These are phyloP conservation scores for Mortierella sp. DNA, from an alignment of 371 early-diverging fungal genomes.

Conservation along the genomic window DNA sequence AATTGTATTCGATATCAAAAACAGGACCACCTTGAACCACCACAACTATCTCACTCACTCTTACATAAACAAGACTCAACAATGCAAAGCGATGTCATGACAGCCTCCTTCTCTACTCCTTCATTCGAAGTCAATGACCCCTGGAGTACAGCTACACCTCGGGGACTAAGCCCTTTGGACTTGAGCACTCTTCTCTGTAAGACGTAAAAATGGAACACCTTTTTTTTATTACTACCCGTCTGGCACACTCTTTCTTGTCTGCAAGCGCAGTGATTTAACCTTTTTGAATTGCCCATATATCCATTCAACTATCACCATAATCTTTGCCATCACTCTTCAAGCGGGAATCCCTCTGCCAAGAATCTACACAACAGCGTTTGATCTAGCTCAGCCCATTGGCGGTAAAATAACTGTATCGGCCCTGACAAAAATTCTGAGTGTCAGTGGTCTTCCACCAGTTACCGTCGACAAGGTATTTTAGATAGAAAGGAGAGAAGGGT, in stretches of 20 bases:
- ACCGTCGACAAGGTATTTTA: conserved; percentile 66
- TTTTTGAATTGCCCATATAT: not conserved
- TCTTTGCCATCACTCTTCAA: conserved; percentile 28
- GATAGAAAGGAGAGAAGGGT: too few species aligned
- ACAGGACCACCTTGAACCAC: not conserved
- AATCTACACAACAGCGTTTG: conserved; percentile 69
- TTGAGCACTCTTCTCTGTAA: conserved; percentile 52
- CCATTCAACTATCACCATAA: not conserved
- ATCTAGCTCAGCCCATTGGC: conserved; percentile 63
- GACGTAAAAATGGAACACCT: not conserved
- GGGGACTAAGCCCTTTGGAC: conserved; percentile 37
- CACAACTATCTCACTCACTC: not conserved
- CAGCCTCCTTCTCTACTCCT: conserved; percentile 47
- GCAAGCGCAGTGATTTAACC: not conserved
- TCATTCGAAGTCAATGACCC: conserved; percentile 57
- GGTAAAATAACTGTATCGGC: conserved; percentile 67
- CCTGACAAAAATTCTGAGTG: conserved; percentile 62
- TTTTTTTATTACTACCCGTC: too few species aligned
- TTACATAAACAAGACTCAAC: not conserved
- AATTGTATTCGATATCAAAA: too few species aligned
- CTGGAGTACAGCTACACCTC: conserved; percentile 43
- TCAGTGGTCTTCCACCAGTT: conserved; percentile 64
- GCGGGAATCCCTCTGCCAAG: conserved; percentile 69
- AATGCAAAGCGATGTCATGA: conserved; percentile 43
- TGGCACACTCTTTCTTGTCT: too few species aligned